Evolutionary conservation across 106 monocot species (phyloP).

Genomic region (Allium fistulosum): DNA sequence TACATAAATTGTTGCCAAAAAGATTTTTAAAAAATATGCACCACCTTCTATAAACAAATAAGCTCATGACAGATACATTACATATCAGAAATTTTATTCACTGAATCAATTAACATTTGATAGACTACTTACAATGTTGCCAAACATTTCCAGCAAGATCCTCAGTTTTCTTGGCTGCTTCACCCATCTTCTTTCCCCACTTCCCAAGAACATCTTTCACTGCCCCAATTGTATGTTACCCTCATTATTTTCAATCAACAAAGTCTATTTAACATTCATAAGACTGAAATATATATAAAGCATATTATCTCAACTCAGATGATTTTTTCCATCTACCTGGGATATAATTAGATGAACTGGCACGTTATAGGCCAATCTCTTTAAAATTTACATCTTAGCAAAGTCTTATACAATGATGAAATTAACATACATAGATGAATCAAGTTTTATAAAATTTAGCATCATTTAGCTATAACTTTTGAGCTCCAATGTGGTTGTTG

Average conservation of each 20-base stretch:
- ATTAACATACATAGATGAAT: background rate
- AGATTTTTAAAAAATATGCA: no score
- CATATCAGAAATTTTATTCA: no score
- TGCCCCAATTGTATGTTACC: constrained; percentile 9
- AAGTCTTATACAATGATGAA: background rate
- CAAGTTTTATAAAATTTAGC: background rate
- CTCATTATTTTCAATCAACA: background rate
- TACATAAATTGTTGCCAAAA: no score
- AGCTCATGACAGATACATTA: no score
- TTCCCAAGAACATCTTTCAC: constrained; percentile 23
- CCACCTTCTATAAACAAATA: no score
- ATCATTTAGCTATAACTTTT: no score
- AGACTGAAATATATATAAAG: background rate
- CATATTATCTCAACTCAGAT: background rate
- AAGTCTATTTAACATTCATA: background rate
- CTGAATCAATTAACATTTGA: background rate
- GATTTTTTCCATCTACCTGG: background rate
- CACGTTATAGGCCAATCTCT: background rate
- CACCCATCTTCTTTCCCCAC: constrained; percentile 25
- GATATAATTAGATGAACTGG: background rate
- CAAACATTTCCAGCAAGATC: constrained; percentile 27
- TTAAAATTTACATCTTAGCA: background rate
- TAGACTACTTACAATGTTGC: constrained; percentile 25
- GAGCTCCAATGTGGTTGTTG: no score
- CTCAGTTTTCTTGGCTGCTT: constrained; percentile 26